phyloP scores from a whole-genome alignment of 2,329 filamentous ascomycete species.

The Alternaria incomplexa region DNA sequence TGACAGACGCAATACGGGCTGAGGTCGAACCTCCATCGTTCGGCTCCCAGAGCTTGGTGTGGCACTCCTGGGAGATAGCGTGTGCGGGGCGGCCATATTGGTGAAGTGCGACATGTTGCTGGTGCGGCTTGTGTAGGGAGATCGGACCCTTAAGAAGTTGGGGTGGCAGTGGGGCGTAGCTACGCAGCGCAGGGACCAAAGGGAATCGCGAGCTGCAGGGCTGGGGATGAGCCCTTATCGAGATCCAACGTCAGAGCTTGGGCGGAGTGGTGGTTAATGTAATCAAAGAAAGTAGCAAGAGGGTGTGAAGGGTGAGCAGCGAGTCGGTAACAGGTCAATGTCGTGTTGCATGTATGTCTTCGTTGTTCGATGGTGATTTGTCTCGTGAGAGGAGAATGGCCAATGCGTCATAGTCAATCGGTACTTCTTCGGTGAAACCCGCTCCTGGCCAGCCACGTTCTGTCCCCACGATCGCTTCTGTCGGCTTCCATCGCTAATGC shows the following conservation, averaged over 20 bases:
- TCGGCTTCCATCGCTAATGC: conserved; percentile 16
- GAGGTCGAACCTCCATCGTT: conserved; percentile 33
- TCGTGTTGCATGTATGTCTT: conserved; percentile 43
- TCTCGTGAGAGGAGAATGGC: conserved; percentile 18
- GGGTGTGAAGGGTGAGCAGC: conserved; percentile 21
- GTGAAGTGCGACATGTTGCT: conserved; percentile 65
- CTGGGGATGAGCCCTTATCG: conserved; percentile 6
- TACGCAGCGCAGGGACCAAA: conserved; percentile 23
- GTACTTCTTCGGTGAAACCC: conserved; percentile 16
- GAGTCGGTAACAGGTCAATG: conserved; percentile 23
- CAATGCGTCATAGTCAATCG: conserved; percentile 33
- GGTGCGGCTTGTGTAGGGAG: conserved; percentile 73
- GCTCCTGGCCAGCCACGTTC: conserved; percentile 11
- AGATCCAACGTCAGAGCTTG: conserved; percentile 5
- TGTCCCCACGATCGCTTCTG: conserved; percentile 18
- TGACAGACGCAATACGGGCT: conserved; percentile 42
- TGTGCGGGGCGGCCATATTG: conserved; percentile 30
- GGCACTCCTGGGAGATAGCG: conserved; percentile 24
- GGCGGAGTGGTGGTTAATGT: conserved; percentile 4
- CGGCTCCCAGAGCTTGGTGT: conserved; percentile 29
- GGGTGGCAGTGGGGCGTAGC: conserved; percentile 14
- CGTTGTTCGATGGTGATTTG: conserved; percentile 46
- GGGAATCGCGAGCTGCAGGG: conserved; percentile 15
- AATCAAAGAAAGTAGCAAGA: conserved; percentile 11
- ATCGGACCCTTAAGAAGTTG: conserved; percentile 62